These are phyloP conservation scores for Colletotrichum sp. DNA, from an alignment of 2,329 filamentous ascomycete genomes.

Conservation along the genomic window DNA sequence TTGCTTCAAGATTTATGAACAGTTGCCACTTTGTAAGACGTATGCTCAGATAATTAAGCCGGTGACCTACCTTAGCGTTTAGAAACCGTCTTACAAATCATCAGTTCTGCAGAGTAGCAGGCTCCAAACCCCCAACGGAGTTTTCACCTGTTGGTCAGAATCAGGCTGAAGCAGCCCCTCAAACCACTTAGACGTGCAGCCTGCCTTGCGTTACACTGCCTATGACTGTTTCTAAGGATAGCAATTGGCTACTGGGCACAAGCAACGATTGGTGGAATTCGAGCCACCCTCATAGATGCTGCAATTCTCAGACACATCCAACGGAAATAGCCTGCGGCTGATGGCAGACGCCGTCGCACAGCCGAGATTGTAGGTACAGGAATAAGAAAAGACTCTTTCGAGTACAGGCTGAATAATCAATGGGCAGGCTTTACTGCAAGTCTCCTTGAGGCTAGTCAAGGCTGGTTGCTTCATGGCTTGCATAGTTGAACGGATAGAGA, in stretches of 20 bases:
- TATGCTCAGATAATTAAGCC: too few relatives aligned
- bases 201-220: neutral
- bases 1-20: neutral
- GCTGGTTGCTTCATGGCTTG: neutral
- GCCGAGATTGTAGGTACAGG: neutral
- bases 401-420: neutral
- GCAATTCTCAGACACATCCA: neutral
- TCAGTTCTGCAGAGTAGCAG: neutral
- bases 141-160: neutral
- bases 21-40: too few relatives aligned
- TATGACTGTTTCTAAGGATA: neutral
- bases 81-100: neutral
- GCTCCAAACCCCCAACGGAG: neutral
- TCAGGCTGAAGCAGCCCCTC: neutral
- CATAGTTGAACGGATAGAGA: neutral
- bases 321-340: neutral
- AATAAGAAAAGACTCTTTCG: neutral
- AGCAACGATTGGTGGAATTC: neutral
- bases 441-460: neutral
- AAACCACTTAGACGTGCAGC: too few relatives aligned
- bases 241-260: neutral
- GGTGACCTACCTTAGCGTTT: too few relatives aligned
- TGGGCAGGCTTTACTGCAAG: neutral
- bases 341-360: neutral
- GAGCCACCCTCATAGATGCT: neutral